Percentiles rank a stretch among this genome's conserved stretches.
Conservation (phyloP, 2,329 filamentous ascomycete species). For the Colletotrichum spinosum region DNA sequence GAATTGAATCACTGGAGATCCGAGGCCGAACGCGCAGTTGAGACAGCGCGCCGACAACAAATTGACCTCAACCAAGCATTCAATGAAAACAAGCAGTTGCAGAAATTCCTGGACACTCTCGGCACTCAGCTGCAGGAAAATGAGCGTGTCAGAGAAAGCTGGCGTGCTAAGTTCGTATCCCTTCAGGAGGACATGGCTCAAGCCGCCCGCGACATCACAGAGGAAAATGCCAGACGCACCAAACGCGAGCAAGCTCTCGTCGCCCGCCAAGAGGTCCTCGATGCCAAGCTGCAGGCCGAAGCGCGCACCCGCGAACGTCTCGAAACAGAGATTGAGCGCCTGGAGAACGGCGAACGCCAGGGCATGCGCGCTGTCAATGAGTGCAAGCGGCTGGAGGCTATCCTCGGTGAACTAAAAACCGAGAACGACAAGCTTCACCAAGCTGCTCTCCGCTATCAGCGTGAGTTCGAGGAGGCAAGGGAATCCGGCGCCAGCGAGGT, state of each 20-base stretch:
- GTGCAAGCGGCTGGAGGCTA: constrained; percentile 67
- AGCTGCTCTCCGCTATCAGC: constrained; percentile 75
- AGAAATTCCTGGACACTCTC: constrained; percentile 78
- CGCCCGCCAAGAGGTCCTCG: constrained; percentile 83
- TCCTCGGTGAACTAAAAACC: constrained; percentile 67
- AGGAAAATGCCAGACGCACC: constrained; percentile 83
- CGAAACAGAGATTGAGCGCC: constrained; percentile 73
- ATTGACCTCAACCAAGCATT: constrained; percentile 61
- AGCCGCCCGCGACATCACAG: constrained; percentile 81
- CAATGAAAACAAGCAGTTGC: constrained; percentile 78
- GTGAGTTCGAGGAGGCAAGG: constrained; percentile 86
- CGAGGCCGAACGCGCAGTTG: constrained; percentile 70
- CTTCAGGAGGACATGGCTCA: constrained; percentile 89
- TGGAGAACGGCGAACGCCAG: constrained; percentile 73
- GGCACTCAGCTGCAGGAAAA: constrained; percentile 87
- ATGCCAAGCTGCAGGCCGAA: constrained; percentile 81
- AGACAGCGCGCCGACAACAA: constrained; percentile 60
- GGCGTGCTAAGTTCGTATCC: constrained; percentile 85
- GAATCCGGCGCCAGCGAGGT: constrained; percentile 85
- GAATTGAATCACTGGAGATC: constrained; percentile 71
- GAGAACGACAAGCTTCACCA: constrained; percentile 81
- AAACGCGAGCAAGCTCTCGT: constrained; percentile 84
- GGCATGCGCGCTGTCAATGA: constrained; percentile 74
- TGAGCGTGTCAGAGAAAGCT: constrained; percentile 83
- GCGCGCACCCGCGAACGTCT: constrained; percentile 75